Evolutionary conservation across 192 early-diverging fungal genomes (phyloP).

Genomic region (Coemansia brasiliensis): DNA sequence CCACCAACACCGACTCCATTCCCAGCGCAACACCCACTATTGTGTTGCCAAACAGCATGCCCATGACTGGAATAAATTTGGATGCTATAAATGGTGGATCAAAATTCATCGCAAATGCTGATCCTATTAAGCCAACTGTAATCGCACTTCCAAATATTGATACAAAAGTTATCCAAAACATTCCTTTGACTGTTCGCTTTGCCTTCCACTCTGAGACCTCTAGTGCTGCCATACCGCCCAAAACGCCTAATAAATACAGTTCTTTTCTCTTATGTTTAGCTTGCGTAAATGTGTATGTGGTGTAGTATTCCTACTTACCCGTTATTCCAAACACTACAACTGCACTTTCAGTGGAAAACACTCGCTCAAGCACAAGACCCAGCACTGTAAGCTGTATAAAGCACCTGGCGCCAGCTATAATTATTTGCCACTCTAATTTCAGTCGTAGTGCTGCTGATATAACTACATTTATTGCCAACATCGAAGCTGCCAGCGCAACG

Average conservation of each 20-base stretch:
- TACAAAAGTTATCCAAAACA: constrained; percentile 65
- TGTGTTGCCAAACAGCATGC: constrained; percentile 82
- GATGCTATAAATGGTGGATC: constrained; percentile 65
- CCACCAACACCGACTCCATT: constrained; percentile 59
- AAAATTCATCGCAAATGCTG: constrained; percentile 68
- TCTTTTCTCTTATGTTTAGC: not conserved
- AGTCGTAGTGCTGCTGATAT: constrained; percentile 32
- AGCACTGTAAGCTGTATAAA: constrained; percentile 79
- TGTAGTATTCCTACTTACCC: constrained; percentile 19
- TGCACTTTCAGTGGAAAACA: constrained; percentile 63
- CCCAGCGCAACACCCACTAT: constrained; percentile 73
- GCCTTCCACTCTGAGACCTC: constrained; percentile 57
- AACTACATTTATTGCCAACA: constrained; percentile 31
- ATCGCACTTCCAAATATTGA: constrained; percentile 49
- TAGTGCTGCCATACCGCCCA: constrained; percentile 48
- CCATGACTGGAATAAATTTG: constrained; percentile 81
- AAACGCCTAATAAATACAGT: constrained; percentile 21
- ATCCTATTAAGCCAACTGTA: constrained; percentile 17
- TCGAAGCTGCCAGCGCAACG: constrained; percentile 37
- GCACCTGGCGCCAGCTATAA: constrained; percentile 71
- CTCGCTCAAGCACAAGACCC: constrained; percentile 66
- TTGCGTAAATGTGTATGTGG: not conserved
- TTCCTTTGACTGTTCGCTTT: constrained; percentile 67
- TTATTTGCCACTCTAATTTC: constrained; percentile 50
- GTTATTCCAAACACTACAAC: constrained; percentile 60